Conservation (phyloP, 495 filamentous ascomycete species). For the Xylaria venustula region DNA sequence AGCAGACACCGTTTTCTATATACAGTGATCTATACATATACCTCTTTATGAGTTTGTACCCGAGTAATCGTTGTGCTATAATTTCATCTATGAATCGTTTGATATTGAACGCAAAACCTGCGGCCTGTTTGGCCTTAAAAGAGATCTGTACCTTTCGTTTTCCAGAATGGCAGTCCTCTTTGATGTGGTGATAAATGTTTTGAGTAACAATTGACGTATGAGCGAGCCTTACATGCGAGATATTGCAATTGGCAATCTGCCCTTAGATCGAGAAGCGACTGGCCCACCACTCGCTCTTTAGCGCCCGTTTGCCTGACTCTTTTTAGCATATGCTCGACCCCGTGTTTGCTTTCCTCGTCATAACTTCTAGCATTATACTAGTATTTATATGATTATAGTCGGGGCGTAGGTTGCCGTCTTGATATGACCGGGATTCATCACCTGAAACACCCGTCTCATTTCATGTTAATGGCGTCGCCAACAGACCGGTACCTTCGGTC, state of each 20-base stretch:
- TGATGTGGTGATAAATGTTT: too few relatives aligned
- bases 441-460: not conserved
- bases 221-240: too few relatives aligned
- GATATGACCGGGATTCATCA: not conserved
- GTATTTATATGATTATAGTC: not conserved
- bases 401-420: not conserved
- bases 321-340: too few relatives aligned
- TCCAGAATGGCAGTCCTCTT: not conserved
- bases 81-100: conserved; percentile 1
- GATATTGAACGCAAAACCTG: not conserved
- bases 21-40: not conserved
- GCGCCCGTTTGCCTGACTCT: too few relatives aligned
- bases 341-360: too few relatives aligned
- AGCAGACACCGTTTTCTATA: not conserved
- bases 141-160: not conserved
- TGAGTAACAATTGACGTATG: too few relatives aligned
- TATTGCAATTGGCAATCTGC: too few relatives aligned
- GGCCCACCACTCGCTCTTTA: too few relatives aligned
- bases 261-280: too few relatives aligned
- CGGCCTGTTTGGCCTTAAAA: not conserved
- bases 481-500: conserved; percentile 6
- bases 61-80: conserved; percentile 3
- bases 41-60: not conserved
- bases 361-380: too few relatives aligned
- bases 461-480: not conserved